A percentile compares a stretch with the other conserved stretches of the same genome.
Conservation (phyloP, 139 green algal species). For the Marvania coccoides region DNA sequence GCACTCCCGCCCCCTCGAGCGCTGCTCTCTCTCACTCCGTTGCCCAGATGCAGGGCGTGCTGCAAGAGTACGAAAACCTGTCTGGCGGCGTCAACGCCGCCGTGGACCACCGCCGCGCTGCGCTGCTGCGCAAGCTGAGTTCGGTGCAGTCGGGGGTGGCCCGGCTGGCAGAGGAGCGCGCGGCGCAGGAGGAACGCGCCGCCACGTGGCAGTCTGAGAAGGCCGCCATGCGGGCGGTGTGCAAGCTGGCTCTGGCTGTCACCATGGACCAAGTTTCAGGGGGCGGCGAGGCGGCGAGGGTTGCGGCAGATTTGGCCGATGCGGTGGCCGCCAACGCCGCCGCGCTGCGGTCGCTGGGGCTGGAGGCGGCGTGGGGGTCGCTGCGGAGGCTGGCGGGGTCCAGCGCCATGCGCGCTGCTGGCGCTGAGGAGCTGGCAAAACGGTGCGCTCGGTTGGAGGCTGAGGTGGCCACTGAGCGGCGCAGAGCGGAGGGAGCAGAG, state of each 20-base stretch:
- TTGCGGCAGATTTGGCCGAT: constrained; percentile 8
- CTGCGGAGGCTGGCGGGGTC: constrained; percentile 11
- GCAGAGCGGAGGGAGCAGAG: neutral
- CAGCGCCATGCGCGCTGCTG: neutral
- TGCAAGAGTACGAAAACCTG: no score
- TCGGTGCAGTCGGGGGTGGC: neutral
- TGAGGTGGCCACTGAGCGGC: neutral
- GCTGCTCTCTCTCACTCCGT: no score
- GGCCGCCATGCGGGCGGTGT: constrained; percentile 15
- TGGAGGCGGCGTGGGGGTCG: constrained; percentile 17
- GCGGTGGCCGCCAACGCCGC: neutral
- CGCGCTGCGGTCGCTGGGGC: constrained; percentile 7
- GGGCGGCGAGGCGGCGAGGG: neutral
- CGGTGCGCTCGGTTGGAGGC: neutral
- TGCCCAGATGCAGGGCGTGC: no score
- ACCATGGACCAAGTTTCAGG: constrained; percentile 27
- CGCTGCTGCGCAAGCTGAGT: neutral
- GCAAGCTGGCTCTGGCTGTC: constrained; percentile 27
- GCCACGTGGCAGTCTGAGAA: constrained; percentile 13
- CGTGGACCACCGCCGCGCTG: neutral
- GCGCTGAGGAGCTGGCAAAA: neutral
- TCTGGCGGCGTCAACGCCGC: no score
- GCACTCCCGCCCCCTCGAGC: no score
- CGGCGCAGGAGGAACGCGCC: neutral
- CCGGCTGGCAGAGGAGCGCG: neutral